A percentile compares a stretch with the other conserved stretches of the same genome.
These are phyloP conservation scores for Bisporella sp. DNA, from an alignment of 2,329 filamentous ascomycete genomes.

Conservation along the genomic window DNA sequence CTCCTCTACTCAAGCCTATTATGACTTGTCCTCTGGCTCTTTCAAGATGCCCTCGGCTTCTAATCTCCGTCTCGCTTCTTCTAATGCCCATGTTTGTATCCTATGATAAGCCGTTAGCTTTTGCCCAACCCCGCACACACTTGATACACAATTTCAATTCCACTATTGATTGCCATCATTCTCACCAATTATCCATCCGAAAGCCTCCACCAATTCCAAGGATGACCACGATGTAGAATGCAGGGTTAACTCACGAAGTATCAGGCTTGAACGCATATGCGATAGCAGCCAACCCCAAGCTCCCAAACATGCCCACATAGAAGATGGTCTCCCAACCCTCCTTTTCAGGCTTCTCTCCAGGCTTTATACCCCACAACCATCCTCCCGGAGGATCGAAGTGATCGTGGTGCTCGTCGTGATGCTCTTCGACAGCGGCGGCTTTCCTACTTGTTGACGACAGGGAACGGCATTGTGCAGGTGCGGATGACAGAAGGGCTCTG, in stretches of 20 bases:
- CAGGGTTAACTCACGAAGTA: slow-evolving; percentile 71
- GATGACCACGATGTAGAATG: slow-evolving; percentile 7
- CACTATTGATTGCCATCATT: not conserved
- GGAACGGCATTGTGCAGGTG: not conserved
- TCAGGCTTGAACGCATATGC: slow-evolving; percentile 96
- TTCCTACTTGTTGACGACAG: not conserved
- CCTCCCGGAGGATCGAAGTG: slow-evolving; percentile 87
- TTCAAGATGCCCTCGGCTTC: slow-evolving; percentile 91
- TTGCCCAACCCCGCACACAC: not conserved
- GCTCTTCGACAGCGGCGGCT: slow-evolving; percentile 10
- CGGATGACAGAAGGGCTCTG: not conserved
- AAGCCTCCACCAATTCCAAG: not conserved
- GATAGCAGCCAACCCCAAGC: slow-evolving; percentile 64
- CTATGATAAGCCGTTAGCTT: slow-evolving; percentile 41
- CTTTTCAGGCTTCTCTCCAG: slow-evolving; percentile 89
- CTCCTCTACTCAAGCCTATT: not conserved
- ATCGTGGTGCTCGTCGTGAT: slow-evolving; percentile 21
- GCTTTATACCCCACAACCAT: slow-evolving; percentile 91
- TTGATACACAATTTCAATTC: not conserved
- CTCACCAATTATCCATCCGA: not conserved
- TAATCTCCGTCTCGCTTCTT: slow-evolving; percentile 91
- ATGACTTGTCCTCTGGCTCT: slow-evolving; percentile 50
- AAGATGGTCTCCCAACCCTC: slow-evolving; percentile 93
- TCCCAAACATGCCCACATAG: slow-evolving; percentile 79
- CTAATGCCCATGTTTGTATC: slow-evolving; percentile 98